Evolutionary conservation across 2,329 filamentous ascomycete genomes (phyloP).

Genomic region (Purpureocillium takamizusanense): DNA sequence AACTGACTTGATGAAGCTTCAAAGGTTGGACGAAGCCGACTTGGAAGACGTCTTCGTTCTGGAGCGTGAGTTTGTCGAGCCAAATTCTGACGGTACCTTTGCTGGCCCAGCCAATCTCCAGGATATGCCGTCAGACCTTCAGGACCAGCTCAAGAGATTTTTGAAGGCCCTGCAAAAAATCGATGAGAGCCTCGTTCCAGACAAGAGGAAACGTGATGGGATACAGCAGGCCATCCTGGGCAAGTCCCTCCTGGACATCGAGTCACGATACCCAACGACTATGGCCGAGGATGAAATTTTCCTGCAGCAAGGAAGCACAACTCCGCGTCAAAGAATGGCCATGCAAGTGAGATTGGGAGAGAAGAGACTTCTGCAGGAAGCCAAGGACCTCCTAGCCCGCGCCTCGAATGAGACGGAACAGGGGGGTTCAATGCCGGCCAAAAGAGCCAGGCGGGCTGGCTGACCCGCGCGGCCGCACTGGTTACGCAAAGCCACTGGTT

Average conservation of each 20-base stretch:
- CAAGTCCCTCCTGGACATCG: conserved; percentile 25
- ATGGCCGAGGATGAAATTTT: conserved; percentile 30
- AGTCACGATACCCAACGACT: conserved; percentile 32
- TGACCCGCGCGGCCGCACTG: conserved; percentile 5
- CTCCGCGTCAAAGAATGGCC: conserved; percentile 47
- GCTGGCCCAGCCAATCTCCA: conserved; percentile 25
- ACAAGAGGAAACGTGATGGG: conserved; percentile 41
- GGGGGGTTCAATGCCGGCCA: conserved; percentile 15
- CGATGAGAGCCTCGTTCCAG: conserved; percentile 30
- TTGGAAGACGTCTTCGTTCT: conserved; percentile 69
- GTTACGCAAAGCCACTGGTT: too few relatives aligned
- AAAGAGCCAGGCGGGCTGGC: conserved; percentile 17
- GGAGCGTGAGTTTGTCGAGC: conserved; percentile 44
- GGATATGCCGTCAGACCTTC: conserved; percentile 40
- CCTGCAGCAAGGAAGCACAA: conserved; percentile 18
- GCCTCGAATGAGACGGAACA: conserved; percentile 11
- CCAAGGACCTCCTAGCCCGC: conserved; percentile 28
- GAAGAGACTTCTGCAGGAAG: conserved; percentile 54
- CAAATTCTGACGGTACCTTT: conserved; percentile 38
- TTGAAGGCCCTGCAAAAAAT: conserved; percentile 40
- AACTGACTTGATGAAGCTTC: conserved; percentile 23
- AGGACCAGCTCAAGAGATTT: conserved; percentile 39
- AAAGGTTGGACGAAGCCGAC: conserved; percentile 51
- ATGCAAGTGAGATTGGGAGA: conserved; percentile 61
- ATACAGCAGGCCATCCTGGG: conserved; percentile 31